These are phyloP conservation scores for Pseudozyma pruni DNA, from an alignment of 1,284 basidiomycete species.

Conservation along the genomic window DNA sequence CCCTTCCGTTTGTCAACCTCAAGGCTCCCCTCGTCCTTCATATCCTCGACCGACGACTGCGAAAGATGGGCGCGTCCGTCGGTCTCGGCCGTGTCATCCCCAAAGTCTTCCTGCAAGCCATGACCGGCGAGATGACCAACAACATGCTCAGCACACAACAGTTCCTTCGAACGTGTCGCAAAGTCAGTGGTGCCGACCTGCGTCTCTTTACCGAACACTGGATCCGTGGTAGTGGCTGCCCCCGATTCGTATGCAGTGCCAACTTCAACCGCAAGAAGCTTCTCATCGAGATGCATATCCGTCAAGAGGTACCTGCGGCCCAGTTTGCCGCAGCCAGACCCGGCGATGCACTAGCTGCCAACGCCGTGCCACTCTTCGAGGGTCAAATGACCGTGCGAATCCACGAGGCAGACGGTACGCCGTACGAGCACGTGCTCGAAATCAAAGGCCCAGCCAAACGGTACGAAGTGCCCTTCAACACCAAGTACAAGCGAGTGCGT, in stretches of 20 bases:
- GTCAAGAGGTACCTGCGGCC: conserved; percentile 83
- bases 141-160: conserved; percentile 88
- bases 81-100: conserved; percentile 94
- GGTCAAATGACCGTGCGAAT: conserved; percentile 98
- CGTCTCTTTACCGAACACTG: conserved; percentile 94
- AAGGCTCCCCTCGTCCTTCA: conserved; percentile 95
- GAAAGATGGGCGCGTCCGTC: conserved; percentile 92
- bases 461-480: conserved; percentile 98
- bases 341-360: conserved; percentile 60
- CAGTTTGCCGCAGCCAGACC: conserved; percentile 60
- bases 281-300: conserved; percentile 93
- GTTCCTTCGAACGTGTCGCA: conserved; percentile 91
- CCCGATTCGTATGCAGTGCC: conserved; percentile 86
- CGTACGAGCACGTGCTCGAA: conserved; percentile 97
- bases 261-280: conserved; percentile 98
- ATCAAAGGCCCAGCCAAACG: conserved; percentile 86
- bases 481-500: conserved; percentile 98
- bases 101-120: conserved; percentile 91
- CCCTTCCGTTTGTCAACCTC: conserved; percentile 81
- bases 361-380: conserved; percentile 70
- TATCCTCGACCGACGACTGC: conserved; percentile 90
- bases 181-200: conserved; percentile 82
- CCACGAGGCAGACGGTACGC: conserved; percentile 98
- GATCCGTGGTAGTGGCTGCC: conserved; percentile 98
- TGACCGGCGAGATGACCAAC: conserved; percentile 83